phyloP scores from a whole-genome alignment of 305 asterid species.

The Plantago rigida region DNA sequence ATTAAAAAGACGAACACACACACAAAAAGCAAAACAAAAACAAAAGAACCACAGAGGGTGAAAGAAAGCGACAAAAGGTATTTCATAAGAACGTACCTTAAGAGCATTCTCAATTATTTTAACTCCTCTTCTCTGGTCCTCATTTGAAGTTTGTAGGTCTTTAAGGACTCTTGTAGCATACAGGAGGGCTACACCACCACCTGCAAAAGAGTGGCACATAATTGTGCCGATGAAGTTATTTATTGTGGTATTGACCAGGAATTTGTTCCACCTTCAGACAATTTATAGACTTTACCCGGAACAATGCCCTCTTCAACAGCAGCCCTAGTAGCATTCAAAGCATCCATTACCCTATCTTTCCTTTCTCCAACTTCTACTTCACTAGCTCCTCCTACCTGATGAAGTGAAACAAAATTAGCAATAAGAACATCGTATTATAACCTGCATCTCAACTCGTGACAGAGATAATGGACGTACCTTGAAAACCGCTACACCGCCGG shows the following conservation, averaged over 20 bases:
- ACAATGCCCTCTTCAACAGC: conserved; percentile 91
- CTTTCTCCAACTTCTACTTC: conserved; percentile 83
- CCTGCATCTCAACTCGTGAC: conserved; percentile 16
- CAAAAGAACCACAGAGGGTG: not conserved
- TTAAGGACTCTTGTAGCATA: conserved; percentile 60
- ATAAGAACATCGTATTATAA: conserved; percentile 22
- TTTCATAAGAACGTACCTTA: conserved; percentile 39
- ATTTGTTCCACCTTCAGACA: conserved; percentile 8
- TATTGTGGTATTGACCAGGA: no score
- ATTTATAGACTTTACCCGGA: conserved; percentile 43
- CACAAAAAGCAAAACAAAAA: not conserved
- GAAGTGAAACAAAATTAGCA: conserved; percentile 21
- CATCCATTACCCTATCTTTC: conserved; percentile 90
- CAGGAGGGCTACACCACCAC: conserved; percentile 87
- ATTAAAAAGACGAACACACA: not conserved
- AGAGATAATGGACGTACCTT: conserved; percentile 43
- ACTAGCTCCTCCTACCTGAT: conserved; percentile 85
- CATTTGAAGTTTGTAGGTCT: conserved; percentile 54
- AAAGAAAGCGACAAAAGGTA: conserved; percentile 15
- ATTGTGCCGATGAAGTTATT: conserved; percentile 10
- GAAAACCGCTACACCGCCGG: conserved; percentile 95
- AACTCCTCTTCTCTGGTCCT: conserved; percentile 70
- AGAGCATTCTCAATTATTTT: conserved; percentile 70
- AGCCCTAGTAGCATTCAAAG: conserved; percentile 84
- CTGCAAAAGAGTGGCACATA: conserved; percentile 30